Percentiles rank a stretch among this genome's conserved stretches.
Conservation (phyloP, 345 rosid genomes). For the Linum lewisii region DNA sequence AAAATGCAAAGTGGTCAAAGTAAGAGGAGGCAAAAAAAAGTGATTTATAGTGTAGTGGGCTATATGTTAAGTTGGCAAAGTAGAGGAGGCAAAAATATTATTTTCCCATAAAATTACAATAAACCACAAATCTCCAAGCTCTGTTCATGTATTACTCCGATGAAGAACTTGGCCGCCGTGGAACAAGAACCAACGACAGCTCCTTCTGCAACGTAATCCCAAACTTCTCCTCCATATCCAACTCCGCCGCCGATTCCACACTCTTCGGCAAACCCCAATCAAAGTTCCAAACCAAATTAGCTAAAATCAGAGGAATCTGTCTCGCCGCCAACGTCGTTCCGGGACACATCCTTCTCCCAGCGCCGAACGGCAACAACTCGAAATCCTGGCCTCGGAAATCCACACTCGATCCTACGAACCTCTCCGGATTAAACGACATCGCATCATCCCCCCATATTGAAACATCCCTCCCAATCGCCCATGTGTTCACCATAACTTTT, state of each 20-base stretch:
- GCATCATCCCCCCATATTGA: not conserved
- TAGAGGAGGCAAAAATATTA: too few relatives aligned
- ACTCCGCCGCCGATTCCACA: not conserved
- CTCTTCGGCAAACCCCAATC: not conserved
- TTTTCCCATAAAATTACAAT: too few relatives aligned
- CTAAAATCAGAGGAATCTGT: not conserved
- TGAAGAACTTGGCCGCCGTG: not conserved
- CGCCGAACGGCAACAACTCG: not conserved
- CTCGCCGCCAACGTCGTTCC: not conserved
- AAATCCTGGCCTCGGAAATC: not conserved
- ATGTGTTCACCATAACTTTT: not conserved
- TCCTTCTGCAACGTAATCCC: not conserved
- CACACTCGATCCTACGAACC: not conserved
- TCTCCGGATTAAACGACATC: conserved; percentile 3
- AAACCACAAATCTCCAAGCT: too few relatives aligned
- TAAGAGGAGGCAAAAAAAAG: too few relatives aligned
- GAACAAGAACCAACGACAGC: not conserved
- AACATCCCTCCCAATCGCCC: not conserved
- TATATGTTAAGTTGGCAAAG: too few relatives aligned
- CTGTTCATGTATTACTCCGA: too few relatives aligned
- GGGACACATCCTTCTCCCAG: conserved; percentile 2
- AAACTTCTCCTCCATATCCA: conserved; percentile 3
- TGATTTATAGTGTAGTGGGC: too few relatives aligned
- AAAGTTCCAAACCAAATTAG: not conserved
- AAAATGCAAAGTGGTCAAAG: too few relatives aligned